These are phyloP conservation scores for Viola odorata DNA, from an alignment of 345 rosid species.

Conservation along the genomic window DNA sequence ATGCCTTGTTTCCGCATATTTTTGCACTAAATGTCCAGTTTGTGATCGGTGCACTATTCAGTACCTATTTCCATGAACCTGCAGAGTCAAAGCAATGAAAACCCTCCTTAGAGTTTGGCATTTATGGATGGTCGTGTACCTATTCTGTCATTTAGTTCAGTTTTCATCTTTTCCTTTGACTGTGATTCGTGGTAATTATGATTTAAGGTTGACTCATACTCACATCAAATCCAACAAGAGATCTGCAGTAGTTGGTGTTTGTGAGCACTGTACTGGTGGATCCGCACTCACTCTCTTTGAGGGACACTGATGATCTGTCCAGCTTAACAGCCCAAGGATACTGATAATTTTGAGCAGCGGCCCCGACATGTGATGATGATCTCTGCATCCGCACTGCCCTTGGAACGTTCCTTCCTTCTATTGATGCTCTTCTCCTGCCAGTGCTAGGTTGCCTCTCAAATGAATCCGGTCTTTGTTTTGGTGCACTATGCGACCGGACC, in stretches of 20 bases:
- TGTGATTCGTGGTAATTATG: background rate
- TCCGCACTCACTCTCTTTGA: constrained; percentile 78
- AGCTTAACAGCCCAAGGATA: constrained; percentile 81
- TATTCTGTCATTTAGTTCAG: too few relatives aligned
- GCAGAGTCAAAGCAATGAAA: background rate
- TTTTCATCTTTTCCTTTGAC: background rate
- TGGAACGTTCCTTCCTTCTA: constrained; percentile 74
- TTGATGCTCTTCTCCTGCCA: constrained; percentile 50
- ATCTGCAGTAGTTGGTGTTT: constrained; percentile 59
- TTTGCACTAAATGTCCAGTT: background rate
- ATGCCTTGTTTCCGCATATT: background rate
- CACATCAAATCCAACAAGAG: constrained; percentile 36
- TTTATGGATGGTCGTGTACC: background rate
- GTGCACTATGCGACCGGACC: constrained; percentile 22
- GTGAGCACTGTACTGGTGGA: constrained; percentile 76
- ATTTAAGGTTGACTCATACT: constrained; percentile 6
- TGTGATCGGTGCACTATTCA: background rate
- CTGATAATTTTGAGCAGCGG: constrained; percentile 48
- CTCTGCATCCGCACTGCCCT: constrained; percentile 77
- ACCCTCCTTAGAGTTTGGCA: background rate
- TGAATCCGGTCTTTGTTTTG: constrained; percentile 48
- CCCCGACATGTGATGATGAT: constrained; percentile 73
- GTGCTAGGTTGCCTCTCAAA: constrained; percentile 63
- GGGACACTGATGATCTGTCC: constrained; percentile 62
- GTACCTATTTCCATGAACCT: constrained; percentile 22